These are phyloP conservation scores for Drechslerella coelobrocha DNA, from an alignment of 2,329 filamentous ascomycete genomes.

Conservation along the genomic window DNA sequence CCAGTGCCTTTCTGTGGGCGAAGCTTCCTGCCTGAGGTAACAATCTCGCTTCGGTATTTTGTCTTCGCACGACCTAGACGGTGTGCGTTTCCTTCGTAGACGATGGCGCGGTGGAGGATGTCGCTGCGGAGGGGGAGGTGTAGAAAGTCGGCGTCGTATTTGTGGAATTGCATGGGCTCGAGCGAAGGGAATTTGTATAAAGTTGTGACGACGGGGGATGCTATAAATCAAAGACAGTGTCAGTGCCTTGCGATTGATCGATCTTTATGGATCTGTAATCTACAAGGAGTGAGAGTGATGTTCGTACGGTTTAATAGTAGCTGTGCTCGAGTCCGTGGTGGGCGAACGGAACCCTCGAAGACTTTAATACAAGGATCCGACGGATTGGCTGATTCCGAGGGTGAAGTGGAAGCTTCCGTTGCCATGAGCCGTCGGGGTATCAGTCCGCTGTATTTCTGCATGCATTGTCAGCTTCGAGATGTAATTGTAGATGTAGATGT, in stretches of 20 bases:
- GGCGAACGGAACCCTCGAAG: no score
- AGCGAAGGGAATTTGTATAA: constrained; percentile 89
- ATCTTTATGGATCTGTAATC: background rate
- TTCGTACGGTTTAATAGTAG: constrained; percentile 38
- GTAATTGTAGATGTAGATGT: no score
- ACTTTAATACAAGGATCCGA: constrained; percentile 24
- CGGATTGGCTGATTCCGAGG: constrained; percentile 18
- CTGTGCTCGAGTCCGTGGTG: constrained; percentile 27
- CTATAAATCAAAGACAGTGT: constrained; percentile 1
- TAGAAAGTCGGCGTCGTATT: constrained; percentile 82
- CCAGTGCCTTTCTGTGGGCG: constrained; percentile 87
- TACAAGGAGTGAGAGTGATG: background rate
- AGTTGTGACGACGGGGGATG: constrained; percentile 71
- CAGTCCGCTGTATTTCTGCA: constrained; percentile 27
- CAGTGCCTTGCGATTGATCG: constrained; percentile 1
- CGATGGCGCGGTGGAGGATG: constrained; percentile 86
- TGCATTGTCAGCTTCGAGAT: constrained; percentile 5
- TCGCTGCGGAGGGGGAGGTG: constrained; percentile 86
- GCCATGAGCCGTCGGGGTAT: constrained; percentile 45
- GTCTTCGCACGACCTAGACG: constrained; percentile 84
- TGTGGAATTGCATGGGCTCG: constrained; percentile 78
- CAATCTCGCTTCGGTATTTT: constrained; percentile 82
- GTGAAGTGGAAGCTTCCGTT: constrained; percentile 21
- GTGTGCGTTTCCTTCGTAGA: constrained; percentile 89
- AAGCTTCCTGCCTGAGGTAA: constrained; percentile 82